Evolutionary conservation across 176 grass and related monocot genomes (phyloP), one percentile per base, ranked within the genome.

Genomic region (Phragmites australis): DNA sequence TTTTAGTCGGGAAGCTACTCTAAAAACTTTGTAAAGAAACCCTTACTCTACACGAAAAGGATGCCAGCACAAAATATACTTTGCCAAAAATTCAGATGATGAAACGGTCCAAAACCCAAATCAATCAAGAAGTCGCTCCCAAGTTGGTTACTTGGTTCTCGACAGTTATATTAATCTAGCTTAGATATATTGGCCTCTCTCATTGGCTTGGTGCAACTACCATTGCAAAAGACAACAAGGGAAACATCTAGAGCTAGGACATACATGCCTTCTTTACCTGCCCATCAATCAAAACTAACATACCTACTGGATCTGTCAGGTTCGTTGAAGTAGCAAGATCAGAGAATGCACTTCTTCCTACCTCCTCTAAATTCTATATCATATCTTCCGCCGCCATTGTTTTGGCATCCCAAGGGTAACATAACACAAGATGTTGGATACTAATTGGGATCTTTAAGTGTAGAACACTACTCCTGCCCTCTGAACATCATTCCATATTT

Each of bases 271-370:
- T 27, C 53, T 77, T 77, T 78, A 60, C 64, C 65, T 77, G 74
- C 74, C 44, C 52, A 76, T 84, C 82, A 69, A 78, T 85, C 74
- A 71, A 19, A 63, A 61, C 53, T 26, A 68, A 62, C 63, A 69
- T 21, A 77, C 79, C 65, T 77, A 70, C 72, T 46, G 58, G 76
- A 63, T 54, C 45, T 12, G 46, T 54, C 85, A 64, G 18, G 79
- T 55, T 45, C 42, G 79, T 55, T 45, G 43, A 75, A 23, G 18
- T 13, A 63, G 53, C 31, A 69, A 4, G 18, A 23, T 22, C 21
- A 10, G 32, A 62, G 13, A 70, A 62, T 30, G 45, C 34, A 29
- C 42, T 71, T 67, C 65, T 15, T 27, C 40, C 26, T 72, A 26
- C 15, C 52, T 26, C 19, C 1, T 70, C 53, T 6, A 19, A 29